Conservation (phyloP, 305 asterid species). For the Fraxinus latifolia region DNA sequence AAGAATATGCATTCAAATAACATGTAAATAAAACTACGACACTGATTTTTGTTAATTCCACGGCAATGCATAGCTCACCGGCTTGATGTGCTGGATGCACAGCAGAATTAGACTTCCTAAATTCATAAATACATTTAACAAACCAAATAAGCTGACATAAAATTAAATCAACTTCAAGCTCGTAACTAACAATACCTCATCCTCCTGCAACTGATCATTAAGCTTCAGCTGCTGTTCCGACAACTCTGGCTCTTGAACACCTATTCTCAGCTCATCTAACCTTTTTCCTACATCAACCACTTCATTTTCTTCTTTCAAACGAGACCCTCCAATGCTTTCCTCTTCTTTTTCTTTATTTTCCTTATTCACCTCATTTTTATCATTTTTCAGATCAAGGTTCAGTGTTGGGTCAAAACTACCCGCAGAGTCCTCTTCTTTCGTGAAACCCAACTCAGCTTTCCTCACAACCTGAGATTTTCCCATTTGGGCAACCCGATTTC, state of each 20-base stretch:
- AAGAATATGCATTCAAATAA: neutral
- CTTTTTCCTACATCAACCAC: constrained; percentile 44
- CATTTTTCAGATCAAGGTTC: constrained; percentile 20
- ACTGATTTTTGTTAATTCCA: neutral
- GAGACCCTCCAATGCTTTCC: constrained; percentile 19
- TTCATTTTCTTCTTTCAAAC: constrained; percentile 15
- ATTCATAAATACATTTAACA: neutral
- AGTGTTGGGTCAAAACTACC: constrained; percentile 17
- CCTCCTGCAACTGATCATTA: constrained; percentile 75
- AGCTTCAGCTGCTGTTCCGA: constrained; percentile 50
- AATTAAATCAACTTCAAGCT: constrained; percentile 11
- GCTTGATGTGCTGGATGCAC: neutral
- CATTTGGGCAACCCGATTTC: constrained; percentile 14
- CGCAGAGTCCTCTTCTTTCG: constrained; percentile 11
- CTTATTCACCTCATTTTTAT: constrained; percentile 19
- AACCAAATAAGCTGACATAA: constrained; percentile 6
- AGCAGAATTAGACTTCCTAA: neutral
- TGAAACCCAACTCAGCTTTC: constrained; percentile 26
- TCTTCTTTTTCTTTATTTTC: constrained; percentile 23
- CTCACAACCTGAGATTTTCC: constrained; percentile 24
- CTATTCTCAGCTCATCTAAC: constrained; percentile 47
- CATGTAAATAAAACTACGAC: neutral
- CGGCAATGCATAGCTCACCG: neutral
- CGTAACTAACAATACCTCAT: constrained; percentile 57
- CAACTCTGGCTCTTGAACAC: constrained; percentile 42